Evolutionary conservation across 768 basidiomycete genomes (phyloP).

Genomic region (Russula compacta): DNA sequence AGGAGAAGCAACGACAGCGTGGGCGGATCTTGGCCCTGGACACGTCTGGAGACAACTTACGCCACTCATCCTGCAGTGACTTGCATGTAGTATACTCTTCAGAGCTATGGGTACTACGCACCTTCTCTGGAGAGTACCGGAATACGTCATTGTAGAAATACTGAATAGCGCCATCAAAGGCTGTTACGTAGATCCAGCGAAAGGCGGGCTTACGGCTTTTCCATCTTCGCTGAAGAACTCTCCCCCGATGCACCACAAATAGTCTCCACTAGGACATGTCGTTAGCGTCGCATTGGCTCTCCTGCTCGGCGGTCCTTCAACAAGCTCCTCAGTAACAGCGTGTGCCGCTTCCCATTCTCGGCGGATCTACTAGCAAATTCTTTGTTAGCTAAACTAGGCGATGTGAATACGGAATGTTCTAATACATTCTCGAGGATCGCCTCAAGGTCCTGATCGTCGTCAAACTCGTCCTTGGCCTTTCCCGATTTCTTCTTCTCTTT

Average conservation of each 20-base stretch:
- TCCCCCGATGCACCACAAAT: conserved; percentile 79
- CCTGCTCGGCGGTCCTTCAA: conserved; percentile 71
- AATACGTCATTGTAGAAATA: conserved; percentile 86
- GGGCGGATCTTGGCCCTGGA: conserved; percentile 83
- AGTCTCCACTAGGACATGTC: conserved; percentile 68
- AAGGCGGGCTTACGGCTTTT: conserved; percentile 47
- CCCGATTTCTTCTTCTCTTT: conserved; percentile 58
- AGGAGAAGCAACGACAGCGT: conserved; percentile 67
- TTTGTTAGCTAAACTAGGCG: not conserved
- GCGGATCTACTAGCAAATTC: conserved; percentile 48
- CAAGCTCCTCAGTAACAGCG: conserved; percentile 77
- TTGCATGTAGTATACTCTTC: not conserved
- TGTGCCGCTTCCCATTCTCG: conserved; percentile 79
- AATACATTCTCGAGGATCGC: conserved; percentile 69
- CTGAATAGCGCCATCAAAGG: conserved; percentile 28
- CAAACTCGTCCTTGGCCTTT: conserved; percentile 41
- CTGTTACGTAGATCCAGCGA: not conserved
- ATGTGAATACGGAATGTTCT: conserved; percentile 7
- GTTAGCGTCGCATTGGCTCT: conserved; percentile 80
- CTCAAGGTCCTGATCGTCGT: conserved; percentile 73
- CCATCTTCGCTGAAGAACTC: conserved; percentile 85
- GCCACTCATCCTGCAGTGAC: conserved; percentile 68
- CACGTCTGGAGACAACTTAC: conserved; percentile 75
- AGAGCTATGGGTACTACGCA: conserved; percentile 20
- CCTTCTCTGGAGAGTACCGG: conserved; percentile 79